These are phyloP conservation scores for Termitomyces sp. DNA, from an alignment of 768 basidiomycete genomes.

Conservation along the genomic window DNA sequence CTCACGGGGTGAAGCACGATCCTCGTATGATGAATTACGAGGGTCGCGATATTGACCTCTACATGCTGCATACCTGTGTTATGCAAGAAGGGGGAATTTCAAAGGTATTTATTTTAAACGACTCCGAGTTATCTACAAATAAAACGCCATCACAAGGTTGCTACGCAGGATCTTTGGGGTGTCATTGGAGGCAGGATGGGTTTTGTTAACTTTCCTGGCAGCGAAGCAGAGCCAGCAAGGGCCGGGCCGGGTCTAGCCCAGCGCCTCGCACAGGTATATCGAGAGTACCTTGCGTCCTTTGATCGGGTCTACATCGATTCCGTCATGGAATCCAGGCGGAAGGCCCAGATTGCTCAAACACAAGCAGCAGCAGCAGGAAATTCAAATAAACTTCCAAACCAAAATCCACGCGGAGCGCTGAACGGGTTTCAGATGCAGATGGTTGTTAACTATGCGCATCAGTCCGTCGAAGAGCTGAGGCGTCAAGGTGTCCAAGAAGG, in stretches of 20 bases:
- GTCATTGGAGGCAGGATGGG: constrained; percentile 65
- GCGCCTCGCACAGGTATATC: constrained; percentile 55
- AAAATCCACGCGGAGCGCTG: constrained; percentile 5
- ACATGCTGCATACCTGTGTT: constrained; percentile 52
- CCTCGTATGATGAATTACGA: constrained; percentile 41
- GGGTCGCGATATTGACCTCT: constrained; percentile 51
- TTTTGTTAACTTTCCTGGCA: constrained; percentile 58
- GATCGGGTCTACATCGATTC: constrained; percentile 48
- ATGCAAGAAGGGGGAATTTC: constrained; percentile 48
- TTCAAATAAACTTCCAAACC: not conserved
- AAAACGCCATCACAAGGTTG: constrained; percentile 32
- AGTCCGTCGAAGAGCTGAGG: constrained; percentile 46
- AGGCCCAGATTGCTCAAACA: constrained; percentile 10
- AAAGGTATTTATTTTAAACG: constrained; percentile 28
- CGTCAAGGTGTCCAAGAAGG: constrained; percentile 40
- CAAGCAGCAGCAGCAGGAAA: constrained; percentile 1
- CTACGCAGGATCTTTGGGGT: constrained; percentile 52
- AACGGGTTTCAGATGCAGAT: constrained; percentile 33
- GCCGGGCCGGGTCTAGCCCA: constrained; percentile 57
- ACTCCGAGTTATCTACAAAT: not conserved
- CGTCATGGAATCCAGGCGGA: constrained; percentile 27
- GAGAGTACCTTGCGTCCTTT: constrained; percentile 48
- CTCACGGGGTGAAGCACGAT: constrained; percentile 34
- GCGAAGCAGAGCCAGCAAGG: constrained; percentile 53
- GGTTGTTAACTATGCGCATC: constrained; percentile 42